phyloP scores from a whole-genome alignment of 2,329 filamentous ascomycete genomes.

The Cercospora citrullina region DNA sequence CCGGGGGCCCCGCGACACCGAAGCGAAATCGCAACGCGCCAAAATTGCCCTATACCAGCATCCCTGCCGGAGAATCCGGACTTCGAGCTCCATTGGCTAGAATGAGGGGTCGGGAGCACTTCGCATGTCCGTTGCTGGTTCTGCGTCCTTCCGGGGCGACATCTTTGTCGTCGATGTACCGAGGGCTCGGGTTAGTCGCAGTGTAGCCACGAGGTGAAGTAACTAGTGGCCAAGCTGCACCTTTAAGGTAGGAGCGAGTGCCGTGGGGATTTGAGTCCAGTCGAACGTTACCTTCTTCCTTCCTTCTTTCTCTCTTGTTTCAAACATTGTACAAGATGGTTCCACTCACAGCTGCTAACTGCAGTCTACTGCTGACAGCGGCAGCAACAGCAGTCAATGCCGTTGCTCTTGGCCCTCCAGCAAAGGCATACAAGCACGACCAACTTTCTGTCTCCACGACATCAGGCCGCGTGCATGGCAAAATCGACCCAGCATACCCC shows the following conservation, averaged over 20 bases:
- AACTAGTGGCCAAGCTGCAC: neutral
- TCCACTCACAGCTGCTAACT: neutral
- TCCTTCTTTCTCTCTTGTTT: neutral
- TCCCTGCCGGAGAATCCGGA: neutral
- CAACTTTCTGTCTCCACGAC: constrained; percentile 10
- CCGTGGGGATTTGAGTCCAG: neutral
- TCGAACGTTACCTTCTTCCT: neutral
- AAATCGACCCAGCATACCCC: constrained; percentile 14
- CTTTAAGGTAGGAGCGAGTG: neutral
- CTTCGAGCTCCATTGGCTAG: neutral
- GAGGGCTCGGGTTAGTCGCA: neutral
- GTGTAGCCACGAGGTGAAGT: neutral
- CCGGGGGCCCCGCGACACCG: neutral
- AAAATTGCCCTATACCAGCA: neutral
- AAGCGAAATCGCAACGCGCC: neutral
- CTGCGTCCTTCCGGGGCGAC: neutral
- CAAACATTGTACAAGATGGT: neutral
- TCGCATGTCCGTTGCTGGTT: neutral
- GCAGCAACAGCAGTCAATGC: neutral
- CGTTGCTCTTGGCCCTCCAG: neutral
- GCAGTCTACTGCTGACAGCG: neutral
- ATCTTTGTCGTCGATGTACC: neutral
- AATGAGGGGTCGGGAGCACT: neutral
- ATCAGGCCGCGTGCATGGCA: constrained; percentile 14
- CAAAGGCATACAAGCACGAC: neutral